Evolutionary conservation across 331 rosid genomes (phyloP).

Genomic region (Telfairia occidentalis): DNA sequence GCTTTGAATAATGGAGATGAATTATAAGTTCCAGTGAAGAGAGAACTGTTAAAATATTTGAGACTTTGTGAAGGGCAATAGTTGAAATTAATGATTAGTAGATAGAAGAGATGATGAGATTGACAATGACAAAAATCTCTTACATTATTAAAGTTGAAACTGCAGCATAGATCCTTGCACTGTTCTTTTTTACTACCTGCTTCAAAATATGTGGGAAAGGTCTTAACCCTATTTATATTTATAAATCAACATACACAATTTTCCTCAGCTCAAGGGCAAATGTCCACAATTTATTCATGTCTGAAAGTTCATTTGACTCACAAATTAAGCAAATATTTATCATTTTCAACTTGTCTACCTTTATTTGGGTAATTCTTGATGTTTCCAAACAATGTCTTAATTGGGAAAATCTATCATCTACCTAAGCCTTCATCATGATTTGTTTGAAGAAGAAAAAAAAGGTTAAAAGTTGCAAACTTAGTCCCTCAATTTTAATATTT

Average conservation of each 20-base stretch:
- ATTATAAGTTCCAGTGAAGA: neutral
- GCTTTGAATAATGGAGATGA: neutral
- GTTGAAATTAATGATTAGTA: neutral
- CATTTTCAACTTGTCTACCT: neutral
- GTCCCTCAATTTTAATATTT: neutral
- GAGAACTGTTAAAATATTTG: neutral
- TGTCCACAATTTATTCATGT: neutral
- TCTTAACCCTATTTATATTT: neutral
- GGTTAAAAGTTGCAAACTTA: neutral
- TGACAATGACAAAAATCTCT: neutral
- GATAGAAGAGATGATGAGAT: neutral
- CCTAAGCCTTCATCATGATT: neutral
- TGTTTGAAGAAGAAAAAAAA: neutral
- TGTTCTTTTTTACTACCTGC: neutral
- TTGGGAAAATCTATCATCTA: neutral
- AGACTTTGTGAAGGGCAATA: neutral
- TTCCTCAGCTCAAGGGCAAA: too few relatives aligned
- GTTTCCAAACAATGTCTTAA: neutral
- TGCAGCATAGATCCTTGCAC: neutral
- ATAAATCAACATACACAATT: too few relatives aligned
- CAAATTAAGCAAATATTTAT: neutral
- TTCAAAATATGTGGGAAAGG: neutral
- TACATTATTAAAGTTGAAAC: slow-evolving; percentile 4
- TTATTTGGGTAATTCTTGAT: neutral
- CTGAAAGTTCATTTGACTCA: neutral